Conservation (phyloP, 805 yeast species). For the Barnettozyma californica region DNA sequence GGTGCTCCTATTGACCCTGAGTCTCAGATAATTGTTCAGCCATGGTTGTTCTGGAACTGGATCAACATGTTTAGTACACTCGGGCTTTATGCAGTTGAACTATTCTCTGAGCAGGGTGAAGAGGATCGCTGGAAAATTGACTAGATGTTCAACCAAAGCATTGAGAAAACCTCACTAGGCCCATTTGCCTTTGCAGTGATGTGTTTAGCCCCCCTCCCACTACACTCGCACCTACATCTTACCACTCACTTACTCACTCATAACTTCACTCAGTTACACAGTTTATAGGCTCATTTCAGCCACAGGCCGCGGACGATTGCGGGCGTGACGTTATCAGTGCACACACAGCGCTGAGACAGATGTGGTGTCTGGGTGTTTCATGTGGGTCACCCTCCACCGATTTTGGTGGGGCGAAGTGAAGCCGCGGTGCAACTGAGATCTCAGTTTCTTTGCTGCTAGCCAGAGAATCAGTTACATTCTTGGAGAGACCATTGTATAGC, state of each 20-base stretch:
- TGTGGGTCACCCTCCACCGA: neutral
- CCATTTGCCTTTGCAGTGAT: no score
- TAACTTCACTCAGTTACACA: no score
- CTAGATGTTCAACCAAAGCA: conserved; percentile 1
- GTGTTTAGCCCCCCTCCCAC: no score
- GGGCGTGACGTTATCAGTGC: neutral
- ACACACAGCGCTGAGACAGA: neutral
- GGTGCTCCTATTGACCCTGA: conserved; percentile 10
- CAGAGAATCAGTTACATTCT: no score
- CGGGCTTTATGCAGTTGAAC: conserved; percentile 73
- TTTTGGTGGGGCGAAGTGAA: neutral
- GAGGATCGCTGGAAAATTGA: conserved; percentile 23
- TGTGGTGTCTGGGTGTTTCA: neutral
- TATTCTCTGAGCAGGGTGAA: conserved; percentile 36
- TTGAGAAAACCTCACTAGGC: neutral
- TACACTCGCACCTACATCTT: no score
- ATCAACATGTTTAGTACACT: conserved; percentile 79
- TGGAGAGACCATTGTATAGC: no score
- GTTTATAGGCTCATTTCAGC: neutral
- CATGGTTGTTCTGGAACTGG: conserved; percentile 99
- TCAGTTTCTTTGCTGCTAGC: no score
- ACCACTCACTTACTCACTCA: no score
- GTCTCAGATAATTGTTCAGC: conserved; percentile 37
- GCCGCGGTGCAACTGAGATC: no score
- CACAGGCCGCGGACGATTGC: neutral